Evolutionary conservation across 1,139 yeast genomes (phyloP).

Genomic region (Candida neerlandica): DNA sequence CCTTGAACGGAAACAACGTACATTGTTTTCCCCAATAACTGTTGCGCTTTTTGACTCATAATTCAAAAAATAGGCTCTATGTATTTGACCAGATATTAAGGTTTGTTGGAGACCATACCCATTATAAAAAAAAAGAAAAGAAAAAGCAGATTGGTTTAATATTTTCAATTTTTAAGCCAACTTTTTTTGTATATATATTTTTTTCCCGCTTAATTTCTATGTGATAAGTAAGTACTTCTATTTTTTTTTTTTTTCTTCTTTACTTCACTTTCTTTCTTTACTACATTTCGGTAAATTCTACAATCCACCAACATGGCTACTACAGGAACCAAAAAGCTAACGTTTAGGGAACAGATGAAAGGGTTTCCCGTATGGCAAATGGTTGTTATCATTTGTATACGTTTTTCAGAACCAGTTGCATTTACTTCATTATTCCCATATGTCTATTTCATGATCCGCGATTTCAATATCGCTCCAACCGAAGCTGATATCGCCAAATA

Average conservation of each 20-base stretch:
- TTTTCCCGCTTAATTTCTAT: too few relatives aligned
- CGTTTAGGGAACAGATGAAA: slow-evolving; percentile 28
- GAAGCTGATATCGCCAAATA: slow-evolving; percentile 39
- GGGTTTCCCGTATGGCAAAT: slow-evolving; percentile 42
- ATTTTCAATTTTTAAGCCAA: too few relatives aligned
- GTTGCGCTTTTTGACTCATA: too few relatives aligned
- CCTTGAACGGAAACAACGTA: too few relatives aligned
- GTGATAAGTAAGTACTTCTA: too few relatives aligned
- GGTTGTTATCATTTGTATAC: slow-evolving; percentile 31
- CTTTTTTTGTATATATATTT: too few relatives aligned
- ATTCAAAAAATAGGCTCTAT: too few relatives aligned
- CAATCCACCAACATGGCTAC: neutral
- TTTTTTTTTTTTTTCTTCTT: neutral
- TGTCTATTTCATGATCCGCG: slow-evolving; percentile 43
- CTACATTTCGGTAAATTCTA: neutral
- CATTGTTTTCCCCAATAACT: too few relatives aligned
- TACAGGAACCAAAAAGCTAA: slow-evolving; percentile 10
- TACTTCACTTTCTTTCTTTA: neutral
- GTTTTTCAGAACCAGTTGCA: slow-evolving; percentile 42
- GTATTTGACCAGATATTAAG: too few relatives aligned
- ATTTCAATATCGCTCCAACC: slow-evolving; percentile 36
- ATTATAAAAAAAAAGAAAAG: too few relatives aligned
- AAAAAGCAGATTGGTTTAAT: too few relatives aligned
- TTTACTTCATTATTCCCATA: slow-evolving; percentile 45
- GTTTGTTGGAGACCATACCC: too few relatives aligned